Evolutionary conservation across 768 basidiomycete species (phyloP), one percentile per base, ranked within the genome.

Genomic region (Gloeopeniophorella convolvens): DNA sequence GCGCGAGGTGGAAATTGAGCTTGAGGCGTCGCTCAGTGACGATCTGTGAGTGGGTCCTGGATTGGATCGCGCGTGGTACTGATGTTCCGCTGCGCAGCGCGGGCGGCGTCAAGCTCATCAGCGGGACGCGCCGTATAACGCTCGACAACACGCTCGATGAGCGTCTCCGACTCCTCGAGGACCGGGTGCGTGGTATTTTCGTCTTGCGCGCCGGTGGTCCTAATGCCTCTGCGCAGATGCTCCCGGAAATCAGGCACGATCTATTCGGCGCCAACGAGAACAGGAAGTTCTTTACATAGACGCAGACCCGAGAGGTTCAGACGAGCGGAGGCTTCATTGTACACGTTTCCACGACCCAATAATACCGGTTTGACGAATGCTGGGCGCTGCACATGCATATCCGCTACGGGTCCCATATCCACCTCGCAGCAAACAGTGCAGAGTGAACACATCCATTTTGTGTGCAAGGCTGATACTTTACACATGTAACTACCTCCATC

Each of bases 141-240:
- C 76, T 99, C 20, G 89, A 98, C 68, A 98, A 99, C 64, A 93
- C 94, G 2, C 72, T 99, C 43, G 94, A 95, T 59, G 93, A 97
- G 66, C 78, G 95, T 40, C 68, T 99, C 62, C 76, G 83, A 57
- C 66, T 98, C 57, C 70, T 99, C 33, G 93, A 97, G 69, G 90
- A 96, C 63, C 77, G 86, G 69, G 92, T 90, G 56, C 55, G 82
- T 68, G 9, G 18, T 42, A 18, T 23, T 18, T 27, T 20, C 8
- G 4, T 23, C 11, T 13, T 31, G 10, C 20, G n/a, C 7, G 8
- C 30, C 9, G 15, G 16, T 39, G n/a, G 24, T 33, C 21, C 52
- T 54, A n/a, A 54, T 24, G 8, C 39, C 23, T 30, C 24, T 3
- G 18, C 8, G 2, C 51, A 95, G 90, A 97, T 97, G 95, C 74